Evolutionary conservation across 2,329 filamentous ascomycete genomes (phyloP), one percentile per base, ranked within the genome.

Genomic region (Orbilia brochopaga): DNA sequence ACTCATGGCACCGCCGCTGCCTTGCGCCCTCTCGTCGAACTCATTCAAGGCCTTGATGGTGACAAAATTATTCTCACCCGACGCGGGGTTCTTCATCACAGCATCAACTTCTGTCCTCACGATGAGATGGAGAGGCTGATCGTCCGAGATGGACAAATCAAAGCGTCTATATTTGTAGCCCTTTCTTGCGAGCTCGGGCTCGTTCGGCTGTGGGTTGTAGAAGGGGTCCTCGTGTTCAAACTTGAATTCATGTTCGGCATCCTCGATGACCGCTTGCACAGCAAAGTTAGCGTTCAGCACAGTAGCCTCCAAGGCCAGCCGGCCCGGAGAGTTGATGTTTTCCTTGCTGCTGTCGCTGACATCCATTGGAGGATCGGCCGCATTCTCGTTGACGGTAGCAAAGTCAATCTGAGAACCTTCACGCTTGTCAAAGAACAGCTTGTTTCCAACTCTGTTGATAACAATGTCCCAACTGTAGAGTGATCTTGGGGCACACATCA

Each of bases 211-310:
- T 42, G 91, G 83, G 81, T 96, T 96, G 85, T 99, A 97, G 87
- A 99, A 99, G 78, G 94, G 94, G 83, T 97, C 97, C 79, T 90
- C 88, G 82, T 96, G 85, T 69, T 87, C 79, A 88, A 97, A 94
- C 76, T 90, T 86, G 75, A 92, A 84, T 84, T 94, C 95, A 79
- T 87, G 83, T 74, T 83, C 85, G 74, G 91, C 86, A 76, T 85
- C 89, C 83, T 99, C 94, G 77, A 87, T 81, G 75, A 99, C 92
- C 57, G 95, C 91, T 84, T 99, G 94, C 81, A 96, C 91, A 76
- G 91, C 90, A 81, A 99, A 99, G 84, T 97, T 96, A 86, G 97
- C 94, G 87, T 99, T 99, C 86, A 99, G 99, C 84, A 97, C 95
- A 58, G 94, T 99, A 62, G 94, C 94, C 83, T 99, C 94, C 81